Conservation (phyloP, 257 asterid genomes). For the Orobanche coerulescens region DNA sequence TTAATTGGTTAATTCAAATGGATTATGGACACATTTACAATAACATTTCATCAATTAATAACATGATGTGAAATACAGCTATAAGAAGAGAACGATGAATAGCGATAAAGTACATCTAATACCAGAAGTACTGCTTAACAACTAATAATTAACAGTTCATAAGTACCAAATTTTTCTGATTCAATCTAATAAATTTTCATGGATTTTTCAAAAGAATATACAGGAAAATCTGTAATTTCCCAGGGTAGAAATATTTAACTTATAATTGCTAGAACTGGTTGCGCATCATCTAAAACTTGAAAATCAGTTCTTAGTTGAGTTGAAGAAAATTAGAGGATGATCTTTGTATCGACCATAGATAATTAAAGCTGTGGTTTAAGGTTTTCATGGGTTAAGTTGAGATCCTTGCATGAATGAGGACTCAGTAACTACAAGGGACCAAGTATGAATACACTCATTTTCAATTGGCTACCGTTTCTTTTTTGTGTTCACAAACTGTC, state of each 20-base stretch:
- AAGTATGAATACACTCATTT: not conserved
- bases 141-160: not conserved
- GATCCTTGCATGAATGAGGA: constrained; percentile 5
- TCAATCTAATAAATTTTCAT: not conserved
- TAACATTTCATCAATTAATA: not conserved
- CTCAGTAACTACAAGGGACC: not conserved
- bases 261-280: not conserved
- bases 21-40: not conserved
- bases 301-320: constrained; percentile 1
- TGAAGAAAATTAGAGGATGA: not conserved
- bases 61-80: constrained; percentile 14
- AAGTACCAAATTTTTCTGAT: not conserved
- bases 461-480: not conserved
- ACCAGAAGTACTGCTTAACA: constrained; percentile 2
- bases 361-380: not conserved
- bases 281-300: not conserved
- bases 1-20: constrained; percentile 3
- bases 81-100: not conserved
- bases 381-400: not conserved
- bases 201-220: not conserved
- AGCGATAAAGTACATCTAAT: not conserved
- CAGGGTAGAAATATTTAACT: not conserved
- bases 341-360: not conserved
- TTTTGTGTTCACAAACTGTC: no score
- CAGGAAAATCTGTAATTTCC: not conserved